These are phyloP conservation scores for Bocquillonia castaneifolia DNA, from an alignment of 441 rosid species.

Conservation along the genomic window DNA sequence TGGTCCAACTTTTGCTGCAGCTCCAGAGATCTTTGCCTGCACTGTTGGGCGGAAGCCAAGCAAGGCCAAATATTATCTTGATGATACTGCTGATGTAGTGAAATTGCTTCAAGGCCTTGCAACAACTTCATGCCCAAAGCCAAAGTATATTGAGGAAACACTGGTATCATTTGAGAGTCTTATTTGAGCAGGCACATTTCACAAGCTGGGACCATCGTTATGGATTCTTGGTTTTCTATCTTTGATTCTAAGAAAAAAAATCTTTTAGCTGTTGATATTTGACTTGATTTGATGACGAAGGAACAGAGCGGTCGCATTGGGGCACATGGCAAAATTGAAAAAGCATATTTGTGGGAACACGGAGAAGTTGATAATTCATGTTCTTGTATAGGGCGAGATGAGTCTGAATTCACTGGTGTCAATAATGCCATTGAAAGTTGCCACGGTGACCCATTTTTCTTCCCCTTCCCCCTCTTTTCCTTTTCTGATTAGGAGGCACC, in stretches of 20 bases:
- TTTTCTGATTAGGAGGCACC: conserved; percentile 22
- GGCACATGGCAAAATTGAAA: too few relatives aligned
- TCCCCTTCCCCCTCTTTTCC: not conserved
- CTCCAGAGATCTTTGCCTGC: conserved; percentile 49
- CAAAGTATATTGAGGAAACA: conserved; percentile 18
- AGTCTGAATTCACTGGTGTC: not conserved
- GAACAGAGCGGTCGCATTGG: too few relatives aligned
- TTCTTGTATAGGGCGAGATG: conserved; percentile 10
- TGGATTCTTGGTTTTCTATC: not conserved
- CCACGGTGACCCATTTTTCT: not conserved
- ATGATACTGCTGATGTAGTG: conserved; percentile 38
- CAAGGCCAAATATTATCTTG: conserved; percentile 55
- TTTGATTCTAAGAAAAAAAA: not conserved
- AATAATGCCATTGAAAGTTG: not conserved
- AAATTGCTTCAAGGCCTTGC: conserved; percentile 50
- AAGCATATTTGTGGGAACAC: not conserved
- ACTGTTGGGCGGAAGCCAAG: conserved; percentile 54
- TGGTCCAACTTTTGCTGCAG: conserved; percentile 26
- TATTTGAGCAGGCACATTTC: conserved; percentile 19
- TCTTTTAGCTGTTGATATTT: not conserved
- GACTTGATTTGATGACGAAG: not conserved
- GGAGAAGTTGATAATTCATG: not conserved
- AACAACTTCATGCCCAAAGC: conserved; percentile 30
- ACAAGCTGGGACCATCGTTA: not conserved
- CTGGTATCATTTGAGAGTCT: conserved; percentile 43